Conservation (phyloP, 257 asterid species). For the Solanum appendiculatum region DNA sequence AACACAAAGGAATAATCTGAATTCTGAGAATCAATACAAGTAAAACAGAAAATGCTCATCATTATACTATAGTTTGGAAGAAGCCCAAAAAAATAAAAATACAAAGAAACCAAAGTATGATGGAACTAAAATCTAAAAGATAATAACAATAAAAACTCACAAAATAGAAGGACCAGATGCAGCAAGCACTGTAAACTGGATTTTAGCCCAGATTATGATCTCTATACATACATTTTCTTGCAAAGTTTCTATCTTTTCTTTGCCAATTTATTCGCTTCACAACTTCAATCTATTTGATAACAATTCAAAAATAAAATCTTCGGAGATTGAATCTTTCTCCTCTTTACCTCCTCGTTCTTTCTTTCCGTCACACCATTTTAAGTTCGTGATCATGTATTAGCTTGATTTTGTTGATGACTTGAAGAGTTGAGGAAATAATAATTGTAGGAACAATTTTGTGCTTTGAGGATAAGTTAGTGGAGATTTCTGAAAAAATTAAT, state of each 20-base stretch:
- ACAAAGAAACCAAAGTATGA: conserved; percentile 7
- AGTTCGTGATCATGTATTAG: conserved; percentile 11
- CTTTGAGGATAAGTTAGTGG: conserved; percentile 30
- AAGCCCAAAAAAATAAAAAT: neutral
- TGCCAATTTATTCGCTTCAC: conserved; percentile 38
- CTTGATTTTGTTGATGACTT: conserved; percentile 12
- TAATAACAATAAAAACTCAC: conserved; percentile 23
- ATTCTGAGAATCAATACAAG: conserved; percentile 15
- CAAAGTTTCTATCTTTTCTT: conserved; percentile 11
- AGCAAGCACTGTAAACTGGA: conserved; percentile 3
- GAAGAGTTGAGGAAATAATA: conserved; percentile 9
- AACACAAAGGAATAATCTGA: conserved; percentile 2
- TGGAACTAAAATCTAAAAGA: neutral
- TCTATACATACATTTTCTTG: conserved; percentile 48
- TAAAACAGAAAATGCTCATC: neutral
- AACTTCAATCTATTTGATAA: conserved; percentile 19
- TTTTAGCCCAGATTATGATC: conserved; percentile 26
- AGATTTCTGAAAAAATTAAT: conserved; percentile 60
- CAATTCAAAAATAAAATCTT: conserved; percentile 20
- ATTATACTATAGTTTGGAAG: conserved; percentile 19
- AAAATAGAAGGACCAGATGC: conserved; percentile 29
- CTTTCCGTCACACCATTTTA: neutral
- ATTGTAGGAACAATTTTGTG: conserved; percentile 15
- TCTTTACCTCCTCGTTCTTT: conserved; percentile 12
- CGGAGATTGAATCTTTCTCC: conserved; percentile 21